phyloP scores from a whole-genome alignment of 257 asterid species.

The Leptodermis oblonga region DNA sequence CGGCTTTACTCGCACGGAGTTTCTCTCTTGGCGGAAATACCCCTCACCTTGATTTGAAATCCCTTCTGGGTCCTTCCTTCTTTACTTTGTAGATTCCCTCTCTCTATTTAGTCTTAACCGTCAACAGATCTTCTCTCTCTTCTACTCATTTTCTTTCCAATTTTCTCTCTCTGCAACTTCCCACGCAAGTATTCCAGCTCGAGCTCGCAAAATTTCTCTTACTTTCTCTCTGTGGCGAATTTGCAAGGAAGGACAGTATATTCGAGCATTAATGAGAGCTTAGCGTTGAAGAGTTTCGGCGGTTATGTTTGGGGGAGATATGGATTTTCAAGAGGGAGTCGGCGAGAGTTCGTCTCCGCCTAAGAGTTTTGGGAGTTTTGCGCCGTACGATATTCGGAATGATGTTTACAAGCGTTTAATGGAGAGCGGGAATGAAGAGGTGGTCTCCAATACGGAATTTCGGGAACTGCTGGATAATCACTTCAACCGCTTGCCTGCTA shows the following conservation, averaged over 20 bases:
- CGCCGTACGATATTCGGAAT: slow-evolving; percentile 47
- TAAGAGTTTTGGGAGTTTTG: slow-evolving; percentile 62
- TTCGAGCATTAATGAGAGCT: slow-evolving; percentile 3
- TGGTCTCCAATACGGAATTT: slow-evolving; percentile 50
- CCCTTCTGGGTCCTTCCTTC: slow-evolving; percentile 20
- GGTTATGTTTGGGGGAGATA: slow-evolving; percentile 9
- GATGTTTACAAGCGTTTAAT: slow-evolving; percentile 69
- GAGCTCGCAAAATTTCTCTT: slow-evolving; percentile 3
- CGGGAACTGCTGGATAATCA: slow-evolving; percentile 73
- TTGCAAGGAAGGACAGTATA: background rate
- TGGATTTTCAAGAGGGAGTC: slow-evolving; percentile 84
- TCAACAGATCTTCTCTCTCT: slow-evolving; percentile 29
- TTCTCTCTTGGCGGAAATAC: slow-evolving; percentile 29
- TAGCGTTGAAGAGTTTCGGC: background rate
- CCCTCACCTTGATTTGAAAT: slow-evolving; percentile 21
- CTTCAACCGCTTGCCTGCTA: slow-evolving; percentile 79
- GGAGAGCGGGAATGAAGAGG: slow-evolving; percentile 64
- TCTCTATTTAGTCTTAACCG: slow-evolving; percentile 19
- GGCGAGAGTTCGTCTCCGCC: slow-evolving; percentile 96
- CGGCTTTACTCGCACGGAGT: background rate
- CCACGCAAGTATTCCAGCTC: slow-evolving; percentile 34
- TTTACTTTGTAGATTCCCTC: slow-evolving; percentile 36
- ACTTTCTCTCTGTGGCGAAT: background rate
- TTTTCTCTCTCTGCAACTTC: background rate
- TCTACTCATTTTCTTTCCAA: slow-evolving; percentile 22